Conservation (phyloP, 352 stramenopile species). For the Phytophthora megakarya region DNA sequence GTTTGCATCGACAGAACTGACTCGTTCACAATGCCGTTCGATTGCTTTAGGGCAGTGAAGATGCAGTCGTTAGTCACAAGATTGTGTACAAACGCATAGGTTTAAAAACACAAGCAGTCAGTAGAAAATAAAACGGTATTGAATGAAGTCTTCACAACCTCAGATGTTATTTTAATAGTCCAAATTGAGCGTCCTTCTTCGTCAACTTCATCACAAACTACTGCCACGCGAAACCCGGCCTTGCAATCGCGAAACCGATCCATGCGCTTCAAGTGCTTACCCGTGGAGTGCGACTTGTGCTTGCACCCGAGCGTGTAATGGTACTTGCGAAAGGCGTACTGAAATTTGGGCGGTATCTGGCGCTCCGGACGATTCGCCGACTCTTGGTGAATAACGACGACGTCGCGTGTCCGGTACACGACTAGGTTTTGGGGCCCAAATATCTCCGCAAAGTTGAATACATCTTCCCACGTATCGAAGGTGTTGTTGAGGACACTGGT, state of each 20-base stretch:
- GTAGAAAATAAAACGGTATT: too few species aligned
- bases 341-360: neutral
- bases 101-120: too few species aligned
- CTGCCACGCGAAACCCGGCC: neutral
- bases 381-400: neutral
- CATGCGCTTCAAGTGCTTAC: neutral
- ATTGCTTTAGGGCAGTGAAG: neutral
- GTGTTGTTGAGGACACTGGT: too few species aligned
- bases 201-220: neutral
- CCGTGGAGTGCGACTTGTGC: neutral
- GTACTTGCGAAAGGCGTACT: constrained; percentile 5
- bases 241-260: neutral
- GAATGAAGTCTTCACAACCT: constrained; percentile 3
- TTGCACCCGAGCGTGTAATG: neutral
- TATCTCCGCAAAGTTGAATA: too few species aligned
- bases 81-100: constrained; percentile 1
- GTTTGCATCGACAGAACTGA: neutral
- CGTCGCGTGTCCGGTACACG: neutral
- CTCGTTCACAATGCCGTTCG: neutral
- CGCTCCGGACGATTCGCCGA: neutral
- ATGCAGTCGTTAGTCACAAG: neutral
- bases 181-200: neutral
- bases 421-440: neutral
- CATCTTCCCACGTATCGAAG: too few species aligned
- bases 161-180: constrained; percentile 2